A percentile compares a stretch with the other conserved stretches of the same genome.
phyloP scores from a whole-genome alignment of 495 filamentous ascomycete genomes.

The Penicillium tannophilum region DNA sequence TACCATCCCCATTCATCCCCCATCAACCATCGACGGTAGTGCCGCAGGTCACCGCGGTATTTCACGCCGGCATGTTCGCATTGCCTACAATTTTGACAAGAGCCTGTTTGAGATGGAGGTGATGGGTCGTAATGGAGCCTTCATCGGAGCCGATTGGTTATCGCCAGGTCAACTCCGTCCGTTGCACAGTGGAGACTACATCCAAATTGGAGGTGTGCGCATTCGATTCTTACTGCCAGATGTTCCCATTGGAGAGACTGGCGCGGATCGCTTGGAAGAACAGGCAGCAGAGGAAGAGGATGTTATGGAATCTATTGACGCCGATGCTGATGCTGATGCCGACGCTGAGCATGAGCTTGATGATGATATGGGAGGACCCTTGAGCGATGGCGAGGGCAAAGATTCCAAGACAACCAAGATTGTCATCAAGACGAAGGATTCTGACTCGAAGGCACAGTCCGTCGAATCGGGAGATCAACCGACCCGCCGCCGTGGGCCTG shows the following conservation, averaged over 20 bases:
- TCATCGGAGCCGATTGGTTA: slow-evolving; percentile 74
- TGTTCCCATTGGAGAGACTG: slow-evolving; percentile 66
- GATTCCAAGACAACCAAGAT: slow-evolving; percentile 40
- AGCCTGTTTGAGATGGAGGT: slow-evolving; percentile 78
- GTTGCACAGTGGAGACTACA: slow-evolving; percentile 69
- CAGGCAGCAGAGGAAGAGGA: slow-evolving; percentile 49
- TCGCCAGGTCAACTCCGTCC: slow-evolving; percentile 61
- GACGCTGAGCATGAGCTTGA: slow-evolving; percentile 40
- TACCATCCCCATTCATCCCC: slow-evolving; percentile 79
- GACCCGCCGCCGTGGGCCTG: slow-evolving; percentile 77
- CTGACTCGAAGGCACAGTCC: slow-evolving; percentile 35
- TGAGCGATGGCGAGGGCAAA: slow-evolving; percentile 38
- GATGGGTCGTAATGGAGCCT: slow-evolving; percentile 83
- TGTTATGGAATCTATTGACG: slow-evolving; percentile 34
- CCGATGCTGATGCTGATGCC: slow-evolving; percentile 20
- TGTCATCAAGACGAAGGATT: slow-evolving; percentile 43
- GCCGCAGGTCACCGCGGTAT: slow-evolving; percentile 69
- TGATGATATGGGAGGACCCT: slow-evolving; percentile 39
- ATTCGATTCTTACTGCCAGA: slow-evolving; percentile 77
- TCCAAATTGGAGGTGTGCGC: slow-evolving; percentile 78
- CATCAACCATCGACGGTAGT: slow-evolving; percentile 61
- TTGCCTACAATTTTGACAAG: slow-evolving; percentile 75
- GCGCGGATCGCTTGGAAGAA: slow-evolving; percentile 69
- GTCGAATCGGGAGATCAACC: slow-evolving; percentile 47
- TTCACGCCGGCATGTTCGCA: slow-evolving; percentile 81